Evolutionary conservation across 345 rosid genomes (phyloP), one percentile per base, ranked within the genome.

Genomic region (Eucalyptus albens): DNA sequence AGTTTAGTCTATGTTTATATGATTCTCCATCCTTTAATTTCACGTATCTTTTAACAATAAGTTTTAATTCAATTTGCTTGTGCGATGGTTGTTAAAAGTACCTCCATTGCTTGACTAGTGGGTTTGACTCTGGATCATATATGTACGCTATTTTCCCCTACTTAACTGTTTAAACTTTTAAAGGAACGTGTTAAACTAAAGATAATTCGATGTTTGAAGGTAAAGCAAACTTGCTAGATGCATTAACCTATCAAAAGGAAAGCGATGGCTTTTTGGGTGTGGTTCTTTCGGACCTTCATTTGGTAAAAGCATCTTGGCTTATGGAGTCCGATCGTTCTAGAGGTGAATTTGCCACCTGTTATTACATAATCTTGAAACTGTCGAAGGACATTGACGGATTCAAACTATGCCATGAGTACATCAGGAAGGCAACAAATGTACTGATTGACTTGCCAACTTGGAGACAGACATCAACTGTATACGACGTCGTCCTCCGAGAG

Each of bases 1-100:
- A 65, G 9, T 65, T 65, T 65, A n/a, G 4, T 15, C 37, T 1
- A 0, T 2, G 1, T 2, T n/a, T n/a, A 15, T n/a, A n/a, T 15
- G 21, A 16, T 65, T 65, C 19, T 40, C 13, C 81, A 16, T 17
- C 17, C 7, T 69, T 69, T 37, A 69, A 33, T 16, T 9, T 10
- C 24, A 33, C 24, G 2, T 8, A 11, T 10, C 4, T 1, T 33
- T 69, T 33, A 22, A 31, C 42, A 33, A 31, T 3, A 0, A 1
- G 12, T 16, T 69, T 9, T 10, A 31, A 31, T 67, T 31, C 22
- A 31, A 1, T 67, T 67, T 31, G 12, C 11, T 16, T 3, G 3
- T 69, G 24, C 5, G 13, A 69, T 16, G 12, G 4, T 19, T 8
- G 80, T 67, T 16, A 67, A 31, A 31, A 31, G 42, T 31, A 69